Evolutionary conservation across 352 stramenopile genomes (phyloP).

Genomic region (Pythium pectinolyticum): DNA sequence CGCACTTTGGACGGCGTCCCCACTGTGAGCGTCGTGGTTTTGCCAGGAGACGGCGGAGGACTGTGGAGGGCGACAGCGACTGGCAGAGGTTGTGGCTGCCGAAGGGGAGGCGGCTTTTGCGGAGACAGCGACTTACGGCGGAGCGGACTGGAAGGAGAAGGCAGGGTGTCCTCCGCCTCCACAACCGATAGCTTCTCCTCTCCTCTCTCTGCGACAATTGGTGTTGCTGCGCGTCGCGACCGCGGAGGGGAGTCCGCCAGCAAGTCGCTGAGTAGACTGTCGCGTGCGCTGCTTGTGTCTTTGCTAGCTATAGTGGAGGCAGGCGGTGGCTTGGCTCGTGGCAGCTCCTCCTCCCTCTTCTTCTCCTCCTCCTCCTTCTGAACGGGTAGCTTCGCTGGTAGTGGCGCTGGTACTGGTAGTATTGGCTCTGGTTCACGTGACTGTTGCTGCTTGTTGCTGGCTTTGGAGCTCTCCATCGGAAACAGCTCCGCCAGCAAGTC

Average conservation of each 20-base stretch:
- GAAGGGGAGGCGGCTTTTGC: constrained; percentile 9
- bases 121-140: constrained; percentile 12
- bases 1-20: constrained; percentile 42
- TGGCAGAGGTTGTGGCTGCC: not conserved
- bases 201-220: too few relatives aligned
- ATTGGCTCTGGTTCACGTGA: constrained; percentile 1
- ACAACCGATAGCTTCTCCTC: not conserved
- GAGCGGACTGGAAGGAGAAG: not conserved
- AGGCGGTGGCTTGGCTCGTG: not conserved
- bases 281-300: constrained; percentile 34
- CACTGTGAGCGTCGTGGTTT: constrained; percentile 39
- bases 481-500: constrained; percentile 28
- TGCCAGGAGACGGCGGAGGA: constrained; percentile 28
- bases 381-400: not conserved
- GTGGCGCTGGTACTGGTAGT: not conserved
- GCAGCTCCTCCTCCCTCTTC: too few relatives aligned
- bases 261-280: constrained; percentile 59
- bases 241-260: constrained; percentile 42
- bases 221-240: constrained; percentile 15
- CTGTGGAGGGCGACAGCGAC: too few relatives aligned
- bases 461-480: constrained; percentile 4
- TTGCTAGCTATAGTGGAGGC: not conserved
- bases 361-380: not conserved
- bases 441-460: not conserved
- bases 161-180: not conserved